Evolutionary conservation across 371 early-diverging fungal species (phyloP).

Genomic region (Homolaphlyctis polyrhiza): DNA sequence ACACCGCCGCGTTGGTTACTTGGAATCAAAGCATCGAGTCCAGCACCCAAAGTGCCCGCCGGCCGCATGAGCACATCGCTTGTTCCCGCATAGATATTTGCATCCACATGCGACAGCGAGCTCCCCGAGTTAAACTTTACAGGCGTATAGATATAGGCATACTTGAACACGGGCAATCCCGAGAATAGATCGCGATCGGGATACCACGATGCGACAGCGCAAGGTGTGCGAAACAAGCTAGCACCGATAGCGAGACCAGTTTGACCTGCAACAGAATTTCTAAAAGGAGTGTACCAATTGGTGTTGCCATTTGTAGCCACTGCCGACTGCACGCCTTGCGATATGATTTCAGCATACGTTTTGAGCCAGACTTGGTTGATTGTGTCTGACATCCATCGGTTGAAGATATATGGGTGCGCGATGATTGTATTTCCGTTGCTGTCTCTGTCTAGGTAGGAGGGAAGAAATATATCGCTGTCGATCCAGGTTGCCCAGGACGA

Average conservation of each 20-base stretch:
- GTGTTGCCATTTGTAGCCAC: neutral
- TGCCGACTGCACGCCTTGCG: neutral
- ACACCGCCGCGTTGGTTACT: neutral
- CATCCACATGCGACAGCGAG: neutral
- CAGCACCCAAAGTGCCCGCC: neutral
- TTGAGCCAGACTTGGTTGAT: slow-evolving; percentile 4
- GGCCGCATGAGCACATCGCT: neutral
- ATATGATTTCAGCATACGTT: neutral
- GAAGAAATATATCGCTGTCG: slow-evolving; percentile 10
- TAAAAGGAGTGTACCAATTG: neutral
- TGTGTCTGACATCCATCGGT: slow-evolving; percentile 13
- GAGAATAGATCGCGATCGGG: neutral
- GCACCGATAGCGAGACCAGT: neutral
- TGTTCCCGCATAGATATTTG: neutral
- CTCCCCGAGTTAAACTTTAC: neutral
- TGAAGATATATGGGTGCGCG: slow-evolving; percentile 25
- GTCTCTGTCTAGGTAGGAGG: slow-evolving; percentile 9
- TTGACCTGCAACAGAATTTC: neutral
- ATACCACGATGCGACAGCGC: neutral
- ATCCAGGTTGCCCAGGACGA: slow-evolving; percentile 45
- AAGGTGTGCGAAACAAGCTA: neutral
- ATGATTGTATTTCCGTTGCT: slow-evolving; percentile 15
- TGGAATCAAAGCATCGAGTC: neutral
- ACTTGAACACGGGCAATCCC: neutral
- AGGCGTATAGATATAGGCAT: neutral